Conservation (phyloP, 345 rosid species). For the Bruguiera parviflora region DNA sequence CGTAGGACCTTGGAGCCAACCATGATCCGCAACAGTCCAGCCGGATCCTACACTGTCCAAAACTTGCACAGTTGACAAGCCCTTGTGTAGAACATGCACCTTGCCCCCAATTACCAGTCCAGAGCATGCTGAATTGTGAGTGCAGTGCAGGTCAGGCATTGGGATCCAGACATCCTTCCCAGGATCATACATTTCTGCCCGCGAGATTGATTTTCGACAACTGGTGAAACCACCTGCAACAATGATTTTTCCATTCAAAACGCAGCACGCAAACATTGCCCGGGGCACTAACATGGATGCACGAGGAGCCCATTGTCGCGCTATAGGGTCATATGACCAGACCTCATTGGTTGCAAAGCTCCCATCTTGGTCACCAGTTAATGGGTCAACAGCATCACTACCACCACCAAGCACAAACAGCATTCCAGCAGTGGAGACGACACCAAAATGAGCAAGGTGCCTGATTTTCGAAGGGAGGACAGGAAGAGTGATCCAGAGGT, state of each 20-base stretch:
- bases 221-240: constrained; percentile 95
- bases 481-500: constrained; percentile 89
- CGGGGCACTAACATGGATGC: constrained; percentile 94
- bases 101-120: constrained; percentile 69
- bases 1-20: constrained; percentile 91
- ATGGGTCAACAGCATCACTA: constrained; percentile 89
- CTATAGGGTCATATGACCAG: constrained; percentile 82
- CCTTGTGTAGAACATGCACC: constrained; percentile 83
- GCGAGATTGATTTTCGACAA: constrained; percentile 81
- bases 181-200: constrained; percentile 91
- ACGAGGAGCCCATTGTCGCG: constrained; percentile 57
- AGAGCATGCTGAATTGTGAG: constrained; percentile 89
- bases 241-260: constrained; percentile 73
- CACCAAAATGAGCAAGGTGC: constrained; percentile 87
- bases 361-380: constrained; percentile 92
- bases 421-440: constrained; percentile 57
- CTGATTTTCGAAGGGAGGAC: constrained; percentile 78
- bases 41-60: constrained; percentile 52
- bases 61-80: constrained; percentile 80
- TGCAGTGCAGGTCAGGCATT: constrained; percentile 77
- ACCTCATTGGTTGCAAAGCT: constrained; percentile 90
- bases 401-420: constrained; percentile 94
- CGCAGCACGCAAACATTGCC: constrained; percentile 93
- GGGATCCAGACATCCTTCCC: constrained; percentile 72
- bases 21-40: constrained; percentile 76